These are phyloP conservation scores for Fonsecaea erecta DNA, from an alignment of 2,329 filamentous ascomycete genomes.

Conservation along the genomic window DNA sequence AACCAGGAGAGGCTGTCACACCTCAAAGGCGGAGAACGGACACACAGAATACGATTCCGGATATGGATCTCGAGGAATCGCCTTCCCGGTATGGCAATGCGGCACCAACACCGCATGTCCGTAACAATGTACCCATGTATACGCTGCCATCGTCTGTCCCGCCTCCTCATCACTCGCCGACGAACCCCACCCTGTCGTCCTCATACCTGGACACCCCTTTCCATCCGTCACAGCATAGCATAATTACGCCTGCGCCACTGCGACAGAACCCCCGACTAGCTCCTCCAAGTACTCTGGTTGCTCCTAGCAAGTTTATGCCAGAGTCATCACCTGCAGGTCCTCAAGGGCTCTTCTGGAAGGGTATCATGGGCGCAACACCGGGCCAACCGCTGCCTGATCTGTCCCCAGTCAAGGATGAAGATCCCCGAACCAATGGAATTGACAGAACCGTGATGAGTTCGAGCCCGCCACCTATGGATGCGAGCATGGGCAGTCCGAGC, in stretches of 20 bases:
- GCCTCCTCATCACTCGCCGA: conserved; percentile 42
- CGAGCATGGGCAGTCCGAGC: conserved; percentile 49
- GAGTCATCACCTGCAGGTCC: conserved; percentile 53
- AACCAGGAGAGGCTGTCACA: conserved; percentile 52
- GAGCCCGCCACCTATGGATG: conserved; percentile 54
- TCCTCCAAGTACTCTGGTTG: conserved; percentile 55
- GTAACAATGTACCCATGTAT: conserved; percentile 32
- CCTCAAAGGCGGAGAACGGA: conserved; percentile 51
- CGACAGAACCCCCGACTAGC: conserved; percentile 54
- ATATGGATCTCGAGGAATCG: conserved; percentile 48
- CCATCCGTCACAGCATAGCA: conserved; percentile 45
- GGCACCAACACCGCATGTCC: conserved; percentile 37
- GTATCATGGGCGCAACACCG: conserved; percentile 45
- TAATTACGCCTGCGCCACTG: conserved; percentile 56
- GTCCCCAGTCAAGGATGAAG: conserved; percentile 53
- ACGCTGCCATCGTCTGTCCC: conserved; percentile 34
- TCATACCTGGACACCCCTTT: conserved; percentile 54
- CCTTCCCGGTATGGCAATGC: conserved; percentile 46
- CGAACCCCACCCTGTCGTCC: conserved; percentile 52
- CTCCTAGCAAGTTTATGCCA: conserved; percentile 58
- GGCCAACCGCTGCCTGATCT: conserved; percentile 46
- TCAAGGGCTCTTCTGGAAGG: conserved; percentile 53
- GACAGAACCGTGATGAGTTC: conserved; percentile 50
- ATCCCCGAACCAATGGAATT: conserved; percentile 38
- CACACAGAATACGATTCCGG: conserved; percentile 41